Evolutionary conservation across 2,329 filamentous ascomycete genomes (phyloP), one percentile per base, ranked within the genome.

Genomic region (Calonectria naviculata): DNA sequence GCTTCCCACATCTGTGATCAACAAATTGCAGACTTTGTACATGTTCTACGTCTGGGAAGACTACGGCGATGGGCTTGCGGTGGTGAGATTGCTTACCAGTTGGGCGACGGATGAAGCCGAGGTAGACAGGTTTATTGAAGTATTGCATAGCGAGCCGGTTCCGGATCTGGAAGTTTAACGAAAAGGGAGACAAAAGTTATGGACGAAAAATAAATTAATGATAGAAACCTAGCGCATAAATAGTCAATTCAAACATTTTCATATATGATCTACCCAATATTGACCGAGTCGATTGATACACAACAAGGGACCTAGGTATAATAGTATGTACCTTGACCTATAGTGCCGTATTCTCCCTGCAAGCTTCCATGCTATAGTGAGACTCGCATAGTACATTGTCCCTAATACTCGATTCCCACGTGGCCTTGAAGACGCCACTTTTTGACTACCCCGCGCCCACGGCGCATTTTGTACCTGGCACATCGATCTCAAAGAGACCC

Each of bases 21-120:
- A 80, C 3, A 75, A 73, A 26, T 72, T 88, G 41, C 83, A 87
- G 70, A 81, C 85, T 47, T 75, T 80, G 7, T 88, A 87, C 67
- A 74, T 77, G 1, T 88, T 88, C 64, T 87, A 88, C 71, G 81
- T 84, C 0, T 88, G 87, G 87, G 85, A 88, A 42, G 82, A 83
- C 67, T 76, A 80, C 28, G 82, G 82, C 0, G 81, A 84, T 65
- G 81, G 80, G 9, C 75, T 79, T 56, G 83, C 83, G 0, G 83
- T 87, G 5, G 81, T 88, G 5, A 80, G 87, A 10, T 75, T 88
- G 60, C 77, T 88, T 31, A 88, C 87, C 1, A 88, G 86, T 0
- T 88, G 87, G 87, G 86, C 87, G 10, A 88, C 87, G 5, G 84
- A 87, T 17, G 73, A 73, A 4, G 70, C 76, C 19, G 81, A 87